Evolutionary conservation across 2,329 filamentous ascomycete species (phyloP), one percentile per base, ranked within the genome.

Genomic region (Rutstroemia sp.): DNA sequence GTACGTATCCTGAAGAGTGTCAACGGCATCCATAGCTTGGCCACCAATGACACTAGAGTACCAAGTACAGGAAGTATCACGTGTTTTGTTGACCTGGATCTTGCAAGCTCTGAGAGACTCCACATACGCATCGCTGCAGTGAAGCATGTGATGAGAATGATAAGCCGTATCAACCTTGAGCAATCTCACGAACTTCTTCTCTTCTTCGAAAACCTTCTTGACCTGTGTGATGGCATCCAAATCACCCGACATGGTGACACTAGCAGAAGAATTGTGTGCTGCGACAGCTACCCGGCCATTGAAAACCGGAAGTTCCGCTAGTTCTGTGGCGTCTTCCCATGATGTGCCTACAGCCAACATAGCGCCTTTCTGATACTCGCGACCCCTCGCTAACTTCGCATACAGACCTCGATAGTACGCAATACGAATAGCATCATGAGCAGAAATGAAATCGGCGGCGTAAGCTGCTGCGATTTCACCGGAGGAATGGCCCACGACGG

Each of bases 401-500:
- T 56, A 58, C 1, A 57, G 34, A 0, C 60, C 60, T 37, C 60
- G 52, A 46, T 59, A 62, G 47, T 60, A 62, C 2, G 60, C 58
- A 21, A 62, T 52, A n/a, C 46, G 48, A 19, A 70, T 64, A 16
- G 72, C 71, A 41, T 69, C 65, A 2, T 63, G 57, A 7, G 61
- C 61, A 9, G 63, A 64, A 1, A 75, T 45, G 0, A 64, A 61
- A 2, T 69, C 70, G 1, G 71, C 63, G 0, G 73, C 69, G 48
- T 73, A 77, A 0, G 75, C 74, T 25, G 59, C 59, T 2, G 44
- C 59, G 25, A 61, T 59, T 34, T 61, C 59, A 21, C 59, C 59
- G 17, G 57, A 59, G 1, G 73, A 76, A 60, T 78, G 76, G 1
- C 76, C 74, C 1, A 71, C 65, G 0, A 76, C 73, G 1, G 66